Conservation (phyloP, 2,329 filamentous ascomycete genomes). For the Arthrobotrys sphaeroides region DNA sequence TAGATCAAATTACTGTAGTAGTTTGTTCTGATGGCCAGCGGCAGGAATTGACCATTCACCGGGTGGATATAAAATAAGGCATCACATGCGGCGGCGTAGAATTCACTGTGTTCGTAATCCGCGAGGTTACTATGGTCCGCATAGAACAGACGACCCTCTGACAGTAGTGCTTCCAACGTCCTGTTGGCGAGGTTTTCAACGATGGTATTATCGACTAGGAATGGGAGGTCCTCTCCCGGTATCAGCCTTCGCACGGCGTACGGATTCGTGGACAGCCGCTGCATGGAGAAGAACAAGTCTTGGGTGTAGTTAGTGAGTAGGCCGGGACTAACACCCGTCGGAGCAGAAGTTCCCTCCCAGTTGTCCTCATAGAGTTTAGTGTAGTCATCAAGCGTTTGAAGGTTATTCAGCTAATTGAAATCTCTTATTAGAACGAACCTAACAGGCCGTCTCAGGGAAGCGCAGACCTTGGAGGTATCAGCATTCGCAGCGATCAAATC, state of each 20-base stretch:
- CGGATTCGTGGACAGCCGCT: constrained; percentile 63
- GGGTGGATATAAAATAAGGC: constrained; percentile 63
- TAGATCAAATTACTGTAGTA: constrained; percentile 63
- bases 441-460: not conserved
- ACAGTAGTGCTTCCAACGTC: constrained; percentile 60
- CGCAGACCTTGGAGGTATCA: not conserved
- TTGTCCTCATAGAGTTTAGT: constrained; percentile 62
- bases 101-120: constrained; percentile 47
- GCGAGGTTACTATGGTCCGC: constrained; percentile 62
- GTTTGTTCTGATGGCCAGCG: constrained; percentile 66
- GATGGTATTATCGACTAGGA: constrained; percentile 60
- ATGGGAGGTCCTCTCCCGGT: constrained; percentile 60
- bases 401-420: constrained; percentile 57
- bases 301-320: constrained; percentile 64
- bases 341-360: constrained; percentile 61
- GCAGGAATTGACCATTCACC: constrained; percentile 63
- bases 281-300: constrained; percentile 65
- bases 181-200: constrained; percentile 59
- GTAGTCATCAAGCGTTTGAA: constrained; percentile 62
- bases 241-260: constrained; percentile 61
- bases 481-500: not conserved
- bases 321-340: constrained; percentile 60
- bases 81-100: constrained; percentile 63
- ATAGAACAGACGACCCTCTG: constrained; percentile 62
- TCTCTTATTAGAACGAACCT: not conserved